A percentile compares a stretch with the other conserved stretches of the same genome.
These are phyloP conservation scores for Lanmaoa pseudosensibilis DNA, from an alignment of 768 basidiomycete genomes.

Conservation along the genomic window DNA sequence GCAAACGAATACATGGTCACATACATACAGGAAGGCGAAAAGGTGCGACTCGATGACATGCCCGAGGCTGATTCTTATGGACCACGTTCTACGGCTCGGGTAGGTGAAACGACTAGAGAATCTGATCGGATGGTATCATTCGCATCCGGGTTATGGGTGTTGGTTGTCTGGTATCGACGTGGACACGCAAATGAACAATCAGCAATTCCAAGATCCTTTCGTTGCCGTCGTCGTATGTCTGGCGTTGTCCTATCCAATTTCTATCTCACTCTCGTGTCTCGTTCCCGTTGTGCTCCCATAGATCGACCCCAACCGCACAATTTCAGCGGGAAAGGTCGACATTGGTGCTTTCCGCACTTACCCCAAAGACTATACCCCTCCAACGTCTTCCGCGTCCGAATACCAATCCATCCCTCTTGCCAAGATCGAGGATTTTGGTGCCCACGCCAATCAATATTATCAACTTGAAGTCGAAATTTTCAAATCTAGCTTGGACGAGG, in stretches of 20 bases:
- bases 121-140: constrained; percentile 97
- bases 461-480: constrained; percentile 93
- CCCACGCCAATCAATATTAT: constrained; percentile 96
- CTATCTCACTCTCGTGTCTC: not conserved
- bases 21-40: constrained; percentile 78
- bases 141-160: constrained; percentile 98
- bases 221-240: constrained; percentile 88
- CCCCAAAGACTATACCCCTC: constrained; percentile 91
- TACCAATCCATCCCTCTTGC: constrained; percentile 95
- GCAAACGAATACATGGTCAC: constrained; percentile 99
- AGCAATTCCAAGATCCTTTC: constrained; percentile 94
- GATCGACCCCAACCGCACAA: constrained; percentile 98
- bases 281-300: constrained; percentile 27
- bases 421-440: constrained; percentile 99
- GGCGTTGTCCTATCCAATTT: not conserved
- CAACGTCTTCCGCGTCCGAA: constrained; percentile 66
- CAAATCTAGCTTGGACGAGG: constrained; percentile 86
- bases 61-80: not conserved
- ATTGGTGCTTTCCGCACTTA: constrained; percentile 99
- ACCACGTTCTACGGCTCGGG: not conserved
- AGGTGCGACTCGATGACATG: constrained; percentile 45
- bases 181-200: constrained; percentile 93
- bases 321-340: constrained; percentile 97
- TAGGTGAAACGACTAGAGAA: constrained; percentile 85
- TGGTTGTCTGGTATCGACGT: constrained; percentile 99